Evolutionary conservation across 176 grass and related monocot genomes (phyloP), one percentile per base, ranked within the genome.

Genomic region (Aegilops bicornis): DNA sequence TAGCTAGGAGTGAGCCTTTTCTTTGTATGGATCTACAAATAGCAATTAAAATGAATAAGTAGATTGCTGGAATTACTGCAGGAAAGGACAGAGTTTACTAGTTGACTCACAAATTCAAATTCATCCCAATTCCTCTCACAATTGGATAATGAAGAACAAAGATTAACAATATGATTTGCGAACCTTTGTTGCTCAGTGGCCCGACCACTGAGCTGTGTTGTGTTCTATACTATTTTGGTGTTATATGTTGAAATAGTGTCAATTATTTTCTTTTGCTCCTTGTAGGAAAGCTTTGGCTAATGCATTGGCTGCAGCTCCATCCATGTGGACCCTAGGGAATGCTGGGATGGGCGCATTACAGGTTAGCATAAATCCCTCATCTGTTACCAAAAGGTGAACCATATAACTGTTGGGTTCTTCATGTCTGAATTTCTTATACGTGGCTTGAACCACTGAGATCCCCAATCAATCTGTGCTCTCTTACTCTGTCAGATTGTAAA

Each of bases 281-380:
- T 93, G 71, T 76, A 98, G 96, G 93, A 94, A 98, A 98, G 96
- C 93, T 86, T 89, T 98, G 29, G 96, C 93, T 86, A 98, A 98
- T 79, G 96, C 96, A 25, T 87, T 98, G 69, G 96, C 96, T 67
- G 89, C 89, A 59, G 96, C 96, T 86, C 96, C 96, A 42, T 98
- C 96, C 45, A 98, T 98, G 92, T 98, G 96, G 96, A 96, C 83
- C 85, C 90, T 96, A 16, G 96, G 96, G 36, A 96, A 98, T 85
- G 94, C 93, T 81, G 96, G 96, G 86, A 98, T 98, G 96, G 93
- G 96, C 36, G 94, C 96, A 23, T 89, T 98, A 47, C 93, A 98
- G 89, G 96, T 96, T 78, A 88, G 23, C 45, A 86, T 84, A 75
- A 50, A 71, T 81, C 37, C 63, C 48, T 78, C 33, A 13, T 69